A percentile compares a stretch with the other conserved stretches of the same genome.
Evolutionary conservation across 2,329 filamentous ascomycete genomes (phyloP).

Genomic region (Trichoderma sp.): DNA sequence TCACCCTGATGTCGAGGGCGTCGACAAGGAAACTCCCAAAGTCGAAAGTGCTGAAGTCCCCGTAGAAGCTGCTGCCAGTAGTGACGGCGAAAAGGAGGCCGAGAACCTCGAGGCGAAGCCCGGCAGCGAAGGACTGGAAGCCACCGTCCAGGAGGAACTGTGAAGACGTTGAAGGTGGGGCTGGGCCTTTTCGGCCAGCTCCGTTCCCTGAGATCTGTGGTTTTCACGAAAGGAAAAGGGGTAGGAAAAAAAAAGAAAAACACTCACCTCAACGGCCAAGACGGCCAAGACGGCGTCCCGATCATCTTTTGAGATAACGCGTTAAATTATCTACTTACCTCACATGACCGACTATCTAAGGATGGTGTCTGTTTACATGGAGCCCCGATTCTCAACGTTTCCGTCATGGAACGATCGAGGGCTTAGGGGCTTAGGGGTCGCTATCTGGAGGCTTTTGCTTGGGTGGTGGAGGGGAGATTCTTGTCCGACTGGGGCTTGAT

Average conservation of each 20-base stretch:
- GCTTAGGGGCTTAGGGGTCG: slow-evolving; percentile 17
- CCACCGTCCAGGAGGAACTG: slow-evolving; percentile 48
- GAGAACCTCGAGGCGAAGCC: slow-evolving; percentile 61
- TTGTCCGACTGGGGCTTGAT: neutral
- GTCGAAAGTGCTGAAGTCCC: slow-evolving; percentile 44
- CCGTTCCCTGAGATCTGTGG: neutral
- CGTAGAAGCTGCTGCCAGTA: slow-evolving; percentile 51
- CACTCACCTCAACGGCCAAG: slow-evolving; percentile 8
- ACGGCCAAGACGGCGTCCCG: slow-evolving; percentile 11
- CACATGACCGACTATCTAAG: neutral
- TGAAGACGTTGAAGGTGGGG: slow-evolving; percentile 32
- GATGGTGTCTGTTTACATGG: slow-evolving; percentile 3
- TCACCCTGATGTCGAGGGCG: slow-evolving; percentile 63
- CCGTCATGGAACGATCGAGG: neutral
- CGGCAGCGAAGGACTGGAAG: slow-evolving; percentile 64
- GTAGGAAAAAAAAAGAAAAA: neutral
- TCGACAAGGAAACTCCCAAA: slow-evolving; percentile 60
- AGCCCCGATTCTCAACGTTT: neutral
- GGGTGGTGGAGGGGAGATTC: slow-evolving; percentile 8
- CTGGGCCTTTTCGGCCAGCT: neutral
- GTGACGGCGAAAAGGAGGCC: slow-evolving; percentile 62
- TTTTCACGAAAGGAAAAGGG: slow-evolving; percentile 5
- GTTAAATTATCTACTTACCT: slow-evolving; percentile 1
- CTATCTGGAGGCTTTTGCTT: slow-evolving; percentile 7
- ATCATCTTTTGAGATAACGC: slow-evolving; percentile 22